These are phyloP conservation scores for Epichloe baconii DNA, from an alignment of 2,329 filamentous ascomycete species.

Conservation along the genomic window DNA sequence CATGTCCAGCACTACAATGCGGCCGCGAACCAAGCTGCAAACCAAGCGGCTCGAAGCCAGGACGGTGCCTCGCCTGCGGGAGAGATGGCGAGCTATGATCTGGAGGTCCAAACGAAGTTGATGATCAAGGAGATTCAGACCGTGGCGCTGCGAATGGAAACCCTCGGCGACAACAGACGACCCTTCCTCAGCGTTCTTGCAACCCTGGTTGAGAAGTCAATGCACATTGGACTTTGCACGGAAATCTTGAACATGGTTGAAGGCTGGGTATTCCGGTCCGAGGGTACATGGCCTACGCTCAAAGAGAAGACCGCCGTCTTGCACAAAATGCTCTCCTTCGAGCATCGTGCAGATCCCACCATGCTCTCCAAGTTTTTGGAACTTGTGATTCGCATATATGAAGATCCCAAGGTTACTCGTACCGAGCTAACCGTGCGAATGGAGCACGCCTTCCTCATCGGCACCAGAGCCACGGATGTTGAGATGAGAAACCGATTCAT, in stretches of 20 bases:
- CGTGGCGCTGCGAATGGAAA: slow-evolving; percentile 82
- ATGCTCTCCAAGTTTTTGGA: slow-evolving; percentile 90
- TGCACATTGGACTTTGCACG: slow-evolving; percentile 73
- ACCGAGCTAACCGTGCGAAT: slow-evolving; percentile 94
- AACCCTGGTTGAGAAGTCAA: slow-evolving; percentile 87
- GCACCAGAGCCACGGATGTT: slow-evolving; percentile 82
- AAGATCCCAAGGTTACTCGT: slow-evolving; percentile 87
- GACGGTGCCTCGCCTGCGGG: slow-evolving; percentile 39
- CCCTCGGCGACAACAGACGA: slow-evolving; percentile 76
- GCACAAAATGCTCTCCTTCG: slow-evolving; percentile 98
- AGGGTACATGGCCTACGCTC: slow-evolving; percentile 88
- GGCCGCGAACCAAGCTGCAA: slow-evolving; percentile 36
- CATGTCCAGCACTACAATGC: slow-evolving; percentile 68
- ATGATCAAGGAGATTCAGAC: slow-evolving; percentile 95
- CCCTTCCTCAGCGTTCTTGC: slow-evolving; percentile 93
- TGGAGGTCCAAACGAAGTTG: slow-evolving; percentile 77
- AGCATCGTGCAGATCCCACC: slow-evolving; percentile 67
- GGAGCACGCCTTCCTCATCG: slow-evolving; percentile 96
- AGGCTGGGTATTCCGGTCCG: slow-evolving; percentile 88
- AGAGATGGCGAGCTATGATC: slow-evolving; percentile 60
- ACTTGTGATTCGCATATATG: slow-evolving; percentile 94
- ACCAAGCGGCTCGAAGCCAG: slow-evolving; percentile 29
- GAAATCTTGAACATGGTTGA: slow-evolving; percentile 93
- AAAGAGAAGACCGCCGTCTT: slow-evolving; percentile 98
- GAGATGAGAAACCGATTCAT: slow-evolving; percentile 97